phyloP scores from a whole-genome alignment of 192 early-diverging fungal genomes.

The Gigaspora rosea region DNA sequence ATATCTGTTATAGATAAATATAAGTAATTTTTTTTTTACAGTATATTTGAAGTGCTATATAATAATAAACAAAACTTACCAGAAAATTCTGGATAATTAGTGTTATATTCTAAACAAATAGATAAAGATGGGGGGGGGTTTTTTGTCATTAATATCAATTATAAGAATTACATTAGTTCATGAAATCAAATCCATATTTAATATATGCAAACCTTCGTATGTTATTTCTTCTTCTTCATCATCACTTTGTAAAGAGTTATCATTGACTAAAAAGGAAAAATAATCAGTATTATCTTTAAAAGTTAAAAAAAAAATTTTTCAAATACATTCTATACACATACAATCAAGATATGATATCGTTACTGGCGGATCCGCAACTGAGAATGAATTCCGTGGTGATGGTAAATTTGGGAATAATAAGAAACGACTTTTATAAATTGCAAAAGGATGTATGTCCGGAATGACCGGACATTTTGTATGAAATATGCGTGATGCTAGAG shows the following conservation, averaged over 20 bases:
- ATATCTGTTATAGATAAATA: too few species aligned
- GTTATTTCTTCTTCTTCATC: conserved; percentile 4
- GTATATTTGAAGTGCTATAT: too few species aligned
- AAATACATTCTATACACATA: not conserved
- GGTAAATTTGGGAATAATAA: conserved; percentile 28
- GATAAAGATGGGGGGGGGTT: too few species aligned
- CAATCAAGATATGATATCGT: not conserved
- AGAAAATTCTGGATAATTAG: conserved; percentile 20
- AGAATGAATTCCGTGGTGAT: not conserved
- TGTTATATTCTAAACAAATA: conserved; percentile 1
- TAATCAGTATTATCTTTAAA: not conserved
- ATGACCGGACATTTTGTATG: not conserved
- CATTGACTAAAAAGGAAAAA: not conserved
- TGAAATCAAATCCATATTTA: too few species aligned
- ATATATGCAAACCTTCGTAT: conserved; percentile 3
- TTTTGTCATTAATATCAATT: too few species aligned
- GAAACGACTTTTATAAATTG: conserved; percentile 25
- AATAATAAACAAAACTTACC: not conserved
- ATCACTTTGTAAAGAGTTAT: not conserved
- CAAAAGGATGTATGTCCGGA: conserved; percentile 24
- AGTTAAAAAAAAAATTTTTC: not conserved
- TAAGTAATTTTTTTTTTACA: too few species aligned
- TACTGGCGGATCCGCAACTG: not conserved
- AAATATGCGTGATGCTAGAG: not conserved
- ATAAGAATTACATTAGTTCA: too few species aligned